A percentile compares a stretch with the other conserved stretches of the same genome.
phyloP scores from a whole-genome alignment of 73 alveolate genomes.

The Paramecium biaurelia region DNA sequence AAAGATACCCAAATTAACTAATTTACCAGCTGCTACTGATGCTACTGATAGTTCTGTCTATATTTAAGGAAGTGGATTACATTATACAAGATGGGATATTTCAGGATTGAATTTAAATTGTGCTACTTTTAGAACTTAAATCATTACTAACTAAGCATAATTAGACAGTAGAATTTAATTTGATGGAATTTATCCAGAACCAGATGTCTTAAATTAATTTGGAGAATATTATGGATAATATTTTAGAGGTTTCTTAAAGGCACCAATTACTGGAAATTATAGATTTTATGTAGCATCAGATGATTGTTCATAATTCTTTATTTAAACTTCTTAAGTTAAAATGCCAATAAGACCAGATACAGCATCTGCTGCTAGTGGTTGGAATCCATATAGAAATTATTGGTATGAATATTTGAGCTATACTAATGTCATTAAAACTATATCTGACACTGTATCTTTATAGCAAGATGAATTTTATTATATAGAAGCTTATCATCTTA shows the following conservation, averaged over 20 bases:
- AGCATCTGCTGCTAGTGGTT: not conserved
- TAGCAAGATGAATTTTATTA: not conserved
- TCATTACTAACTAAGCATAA: not conserved
- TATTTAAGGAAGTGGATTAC: slow-evolving; percentile 22
- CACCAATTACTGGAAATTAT: slow-evolving; percentile 34
- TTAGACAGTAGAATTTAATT: not conserved
- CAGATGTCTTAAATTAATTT: not conserved
- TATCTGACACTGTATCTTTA: not conserved
- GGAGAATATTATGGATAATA: slow-evolving; percentile 20
- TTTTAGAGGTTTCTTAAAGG: slow-evolving; percentile 31
- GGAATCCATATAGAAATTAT: not conserved
- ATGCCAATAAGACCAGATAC: not conserved
- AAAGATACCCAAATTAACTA: not conserved
- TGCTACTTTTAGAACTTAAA: not conserved
- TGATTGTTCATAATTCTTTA: not conserved
- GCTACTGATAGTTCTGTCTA: not conserved
- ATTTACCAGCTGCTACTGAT: not conserved
- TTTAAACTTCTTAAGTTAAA: not conserved
- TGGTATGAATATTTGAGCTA: not conserved
- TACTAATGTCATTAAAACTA: not conserved
- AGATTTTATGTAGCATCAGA: slow-evolving; percentile 12
- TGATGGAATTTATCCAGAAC: slow-evolving; percentile 23
- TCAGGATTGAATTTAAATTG: not conserved
- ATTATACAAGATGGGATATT: not conserved
- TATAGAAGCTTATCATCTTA: slow-evolving; percentile 8